Conservation (phyloP, 2,329 filamentous ascomycete genomes). For the Colletotrichum orbiculare region DNA sequence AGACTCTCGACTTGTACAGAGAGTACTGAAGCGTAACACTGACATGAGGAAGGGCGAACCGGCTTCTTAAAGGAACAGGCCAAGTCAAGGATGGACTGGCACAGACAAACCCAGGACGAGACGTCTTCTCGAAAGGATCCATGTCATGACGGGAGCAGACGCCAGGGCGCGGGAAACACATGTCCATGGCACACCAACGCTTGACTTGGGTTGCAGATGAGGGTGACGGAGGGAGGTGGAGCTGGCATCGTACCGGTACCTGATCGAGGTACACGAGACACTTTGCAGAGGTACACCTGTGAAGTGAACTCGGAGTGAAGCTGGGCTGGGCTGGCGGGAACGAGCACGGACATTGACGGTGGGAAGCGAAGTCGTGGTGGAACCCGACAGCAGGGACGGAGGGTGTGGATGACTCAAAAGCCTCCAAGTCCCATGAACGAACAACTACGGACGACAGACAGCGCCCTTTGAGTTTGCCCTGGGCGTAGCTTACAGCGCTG, state of each 20-base stretch:
- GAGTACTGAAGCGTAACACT: conserved; percentile 1
- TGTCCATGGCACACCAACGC: too few species aligned
- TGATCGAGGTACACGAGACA: conserved; percentile 26
- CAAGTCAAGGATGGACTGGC: conserved; percentile 28
- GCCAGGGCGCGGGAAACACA: conserved; percentile 22
- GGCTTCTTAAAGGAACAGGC: conserved; percentile 32
- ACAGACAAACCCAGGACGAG: conserved; percentile 21
- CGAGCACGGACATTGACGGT: conserved; percentile 5
- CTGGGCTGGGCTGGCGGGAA: neutral
- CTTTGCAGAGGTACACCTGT: conserved; percentile 13
- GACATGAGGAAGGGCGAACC: conserved; percentile 26
- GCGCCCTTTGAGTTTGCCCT: too few species aligned
- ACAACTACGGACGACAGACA: too few species aligned
- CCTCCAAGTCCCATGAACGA: too few species aligned
- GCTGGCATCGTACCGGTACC: conserved; percentile 36
- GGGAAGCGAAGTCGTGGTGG: too few species aligned
- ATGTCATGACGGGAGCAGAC: conserved; percentile 26
- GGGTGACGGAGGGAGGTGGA: conserved; percentile 22
- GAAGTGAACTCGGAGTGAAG: neutral
- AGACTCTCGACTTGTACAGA: conserved; percentile 17
- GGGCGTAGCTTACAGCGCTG: too few species aligned
- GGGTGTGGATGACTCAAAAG: too few species aligned
- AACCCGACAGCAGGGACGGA: too few species aligned
- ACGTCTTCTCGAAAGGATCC: conserved; percentile 13
- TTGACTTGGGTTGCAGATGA: too few species aligned